These are phyloP conservation scores for Volvariella volvacea DNA, from an alignment of 1,284 basidiomycete genomes.

Conservation along the genomic window DNA sequence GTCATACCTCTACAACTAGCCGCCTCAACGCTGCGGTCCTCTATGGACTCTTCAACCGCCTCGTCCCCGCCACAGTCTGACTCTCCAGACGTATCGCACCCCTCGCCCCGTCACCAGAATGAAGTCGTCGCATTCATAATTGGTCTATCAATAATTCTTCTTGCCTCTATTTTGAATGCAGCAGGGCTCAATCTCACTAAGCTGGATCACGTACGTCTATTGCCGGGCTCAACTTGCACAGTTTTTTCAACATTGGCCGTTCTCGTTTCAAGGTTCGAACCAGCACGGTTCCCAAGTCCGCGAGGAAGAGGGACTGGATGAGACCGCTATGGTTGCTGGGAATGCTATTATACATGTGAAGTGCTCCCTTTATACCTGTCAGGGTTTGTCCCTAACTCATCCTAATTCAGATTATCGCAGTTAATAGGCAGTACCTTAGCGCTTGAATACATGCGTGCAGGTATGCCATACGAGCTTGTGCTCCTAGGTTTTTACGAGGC, in stretches of 20 bases:
- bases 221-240: neutral
- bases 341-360: conserved; percentile 74
- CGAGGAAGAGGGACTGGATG: conserved; percentile 63
- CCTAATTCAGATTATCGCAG: conserved; percentile 63
- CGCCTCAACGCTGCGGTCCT: too few species aligned
- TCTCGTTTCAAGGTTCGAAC: conserved; percentile 49
- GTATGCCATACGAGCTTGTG: conserved; percentile 32
- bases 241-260: conserved; percentile 6
- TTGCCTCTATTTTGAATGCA: conserved; percentile 78
- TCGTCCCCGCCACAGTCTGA: too few species aligned
- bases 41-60: too few species aligned
- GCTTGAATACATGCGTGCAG: conserved; percentile 81
- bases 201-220: conserved; percentile 62
- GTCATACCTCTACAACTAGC: too few species aligned
- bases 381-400: conserved; percentile 5
- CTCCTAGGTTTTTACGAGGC: too few species aligned
- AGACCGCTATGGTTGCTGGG: conserved; percentile 79
- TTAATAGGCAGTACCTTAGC: conserved; percentile 82
- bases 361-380: conserved; percentile 15
- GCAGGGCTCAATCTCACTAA: conserved; percentile 82
- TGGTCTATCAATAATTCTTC: conserved; percentile 69
- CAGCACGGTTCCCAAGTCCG: conserved; percentile 62
- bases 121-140: conserved; percentile 74
- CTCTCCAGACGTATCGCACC: too few species aligned
- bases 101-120: conserved; percentile 18